Conservation (phyloP, 2,329 filamentous ascomycete genomes). For the Pyricularia sp. region DNA sequence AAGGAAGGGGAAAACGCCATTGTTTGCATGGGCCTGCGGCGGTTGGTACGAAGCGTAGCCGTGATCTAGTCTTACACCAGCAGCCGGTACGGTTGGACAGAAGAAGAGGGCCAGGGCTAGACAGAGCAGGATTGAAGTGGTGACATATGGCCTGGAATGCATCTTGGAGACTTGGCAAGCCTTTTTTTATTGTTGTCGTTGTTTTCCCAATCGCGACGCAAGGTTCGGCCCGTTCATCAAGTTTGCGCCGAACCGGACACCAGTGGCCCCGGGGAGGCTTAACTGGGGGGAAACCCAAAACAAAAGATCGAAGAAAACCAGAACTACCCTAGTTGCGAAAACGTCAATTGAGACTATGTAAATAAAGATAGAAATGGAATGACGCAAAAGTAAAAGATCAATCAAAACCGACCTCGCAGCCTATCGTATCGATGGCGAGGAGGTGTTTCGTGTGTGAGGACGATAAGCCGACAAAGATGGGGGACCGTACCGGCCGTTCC, state of each 20-base stretch:
- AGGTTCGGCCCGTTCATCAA: background rate
- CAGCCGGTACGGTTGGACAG: constrained; percentile 2
- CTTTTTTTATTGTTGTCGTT: background rate
- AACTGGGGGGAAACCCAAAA: background rate
- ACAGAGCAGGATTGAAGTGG: background rate
- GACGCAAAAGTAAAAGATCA: background rate
- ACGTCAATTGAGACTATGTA: background rate
- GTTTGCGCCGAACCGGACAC: background rate
- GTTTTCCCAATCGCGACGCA: background rate
- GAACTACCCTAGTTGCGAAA: background rate
- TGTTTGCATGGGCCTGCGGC: background rate
- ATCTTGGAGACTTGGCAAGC: background rate
- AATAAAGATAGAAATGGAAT: background rate
- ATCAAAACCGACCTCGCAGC: background rate
- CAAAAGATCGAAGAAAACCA: background rate
- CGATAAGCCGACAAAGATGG: background rate
- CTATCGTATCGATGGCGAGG: background rate
- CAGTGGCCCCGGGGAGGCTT: background rate
- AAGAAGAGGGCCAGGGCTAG: constrained; percentile 1
- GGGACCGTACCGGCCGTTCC: background rate
- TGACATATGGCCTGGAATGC: constrained; percentile 1
- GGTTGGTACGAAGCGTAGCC: background rate
- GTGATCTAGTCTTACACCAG: background rate
- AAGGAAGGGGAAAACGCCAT: constrained; percentile 28
- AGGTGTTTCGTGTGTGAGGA: background rate